Evolutionary conservation across 805 yeast species (phyloP), one percentile per base, ranked within the genome.

Genomic region (Cyberlindnera mycetangii): DNA sequence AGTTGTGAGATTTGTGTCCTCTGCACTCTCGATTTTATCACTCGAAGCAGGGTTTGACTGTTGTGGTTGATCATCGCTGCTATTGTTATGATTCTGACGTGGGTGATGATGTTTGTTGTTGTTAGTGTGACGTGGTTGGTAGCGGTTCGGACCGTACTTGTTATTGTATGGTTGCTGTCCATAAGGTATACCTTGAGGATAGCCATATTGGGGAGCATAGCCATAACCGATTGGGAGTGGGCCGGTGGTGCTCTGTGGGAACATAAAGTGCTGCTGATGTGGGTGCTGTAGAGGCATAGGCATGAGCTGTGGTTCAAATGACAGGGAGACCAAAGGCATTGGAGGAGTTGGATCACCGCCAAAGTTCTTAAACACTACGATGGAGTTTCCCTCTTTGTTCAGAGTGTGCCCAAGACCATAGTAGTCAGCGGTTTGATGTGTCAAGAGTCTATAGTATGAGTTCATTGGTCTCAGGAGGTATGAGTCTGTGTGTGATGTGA

Each of bases 401-500:
- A 78, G 51, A 8, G 71, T 72, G 55, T 85, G 90, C 34, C 79
- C 80, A 44, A 84, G 60, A 19, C 70, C 66, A 55, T 83, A 81
- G 58, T 82, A 83, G 31, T 79, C 83, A 5, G 89, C 86, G 28
- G 83, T 65, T 51, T 83, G 85, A 61, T 85, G 90, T 0, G 84
- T 73, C 42, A 85, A 63, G 37, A 85, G 66, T 52, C 92, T 66
- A 52, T 78, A 80, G 59, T 81, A 85, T 3, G 89, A 81, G 60
- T 85, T 85, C 73, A 79, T 74, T 7, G 61, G 62, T 20, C 52
- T 69, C 65, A 69, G 67, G 54, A 24, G 74, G 61, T 58, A 70
- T 51, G 62, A 70, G 54, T 56, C 69, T 41, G 53, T 72, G 55
- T 53, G 67, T 39, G 69, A 64, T 7, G 66, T 53, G 30, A 78